Conservation (phyloP, 371 early-diverging fungal genomes). For the Actinomucor elegans region DNA sequence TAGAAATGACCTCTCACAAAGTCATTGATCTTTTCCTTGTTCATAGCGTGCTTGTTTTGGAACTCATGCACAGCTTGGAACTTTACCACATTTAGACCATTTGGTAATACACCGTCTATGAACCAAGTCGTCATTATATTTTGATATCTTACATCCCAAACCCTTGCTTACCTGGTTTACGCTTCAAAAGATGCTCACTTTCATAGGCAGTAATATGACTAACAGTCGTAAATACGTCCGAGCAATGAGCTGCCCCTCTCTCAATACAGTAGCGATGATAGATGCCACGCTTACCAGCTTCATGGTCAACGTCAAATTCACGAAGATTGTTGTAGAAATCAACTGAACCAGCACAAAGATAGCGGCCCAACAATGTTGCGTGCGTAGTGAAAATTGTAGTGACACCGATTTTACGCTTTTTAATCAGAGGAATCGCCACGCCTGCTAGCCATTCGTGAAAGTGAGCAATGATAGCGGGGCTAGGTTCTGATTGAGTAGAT, state of each 20-base stretch:
- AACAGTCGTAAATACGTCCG: conserved; percentile 96
- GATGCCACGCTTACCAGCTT: conserved; percentile 95
- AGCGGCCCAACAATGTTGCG: conserved; percentile 95
- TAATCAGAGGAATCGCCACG: conserved; percentile 87
- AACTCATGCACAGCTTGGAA: conserved; percentile 97
- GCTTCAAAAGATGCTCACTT: conserved; percentile 89
- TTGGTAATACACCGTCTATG: conserved; percentile 92
- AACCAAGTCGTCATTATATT: neutral
- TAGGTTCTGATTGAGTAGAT: conserved; percentile 43
- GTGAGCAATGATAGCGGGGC: conserved; percentile 88
- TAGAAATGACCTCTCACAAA: conserved; percentile 97
- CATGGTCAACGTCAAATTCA: conserved; percentile 92
- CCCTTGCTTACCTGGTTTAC: conserved; percentile 81
- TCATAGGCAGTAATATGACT: conserved; percentile 97
- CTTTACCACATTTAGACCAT: conserved; percentile 95
- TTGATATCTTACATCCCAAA: neutral
- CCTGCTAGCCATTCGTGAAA: conserved; percentile 98
- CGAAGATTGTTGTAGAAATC: conserved; percentile 96
- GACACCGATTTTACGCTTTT: conserved; percentile 83
- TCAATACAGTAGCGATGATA: conserved; percentile 98
- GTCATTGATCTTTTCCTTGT: conserved; percentile 94
- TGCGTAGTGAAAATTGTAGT: conserved; percentile 97
- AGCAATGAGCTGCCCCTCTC: conserved; percentile 93
- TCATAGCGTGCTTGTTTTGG: conserved; percentile 92
- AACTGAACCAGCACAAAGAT: conserved; percentile 92